Percentiles rank a stretch among this genome's conserved stretches.
These are phyloP conservation scores for Poronia punctata DNA, from an alignment of 495 filamentous ascomycete genomes.

Conservation along the genomic window DNA sequence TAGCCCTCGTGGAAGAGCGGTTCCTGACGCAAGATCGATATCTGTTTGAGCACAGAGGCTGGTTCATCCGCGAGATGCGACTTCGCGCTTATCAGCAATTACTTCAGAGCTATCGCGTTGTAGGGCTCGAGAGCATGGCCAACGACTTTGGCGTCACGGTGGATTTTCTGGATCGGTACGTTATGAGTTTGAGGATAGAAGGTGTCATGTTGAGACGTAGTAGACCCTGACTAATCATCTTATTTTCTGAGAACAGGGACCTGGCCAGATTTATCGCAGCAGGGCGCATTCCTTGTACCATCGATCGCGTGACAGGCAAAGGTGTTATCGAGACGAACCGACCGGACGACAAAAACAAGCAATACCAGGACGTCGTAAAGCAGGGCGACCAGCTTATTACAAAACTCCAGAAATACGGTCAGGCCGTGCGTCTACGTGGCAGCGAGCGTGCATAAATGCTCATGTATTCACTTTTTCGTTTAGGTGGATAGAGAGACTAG, in stretches of 20 bases:
- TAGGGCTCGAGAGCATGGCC: constrained; percentile 91
- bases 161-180: constrained; percentile 88
- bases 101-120: constrained; percentile 95
- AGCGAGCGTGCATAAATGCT: constrained; percentile 67
- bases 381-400: constrained; percentile 96
- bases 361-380: constrained; percentile 94
- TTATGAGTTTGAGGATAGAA: constrained; percentile 8
- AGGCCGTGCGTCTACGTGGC: constrained; percentile 86
- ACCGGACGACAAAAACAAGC: constrained; percentile 97
- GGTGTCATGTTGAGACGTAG: too few relatives aligned
- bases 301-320: constrained; percentile 81
- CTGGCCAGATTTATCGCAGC: constrained; percentile 95
- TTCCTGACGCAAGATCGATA: constrained; percentile 94
- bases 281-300: constrained; percentile 89
- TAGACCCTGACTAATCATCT: too few relatives aligned
- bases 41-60: constrained; percentile 83
- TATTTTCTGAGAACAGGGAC: too few relatives aligned
- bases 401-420: constrained; percentile 97
- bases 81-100: constrained; percentile 92
- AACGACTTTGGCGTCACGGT: constrained; percentile 92
- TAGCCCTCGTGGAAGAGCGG: constrained; percentile 86
- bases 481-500: neutral
- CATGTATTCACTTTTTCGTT: too few relatives aligned
- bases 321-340: constrained; percentile 97
- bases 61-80: constrained; percentile 98